phyloP scores from a whole-genome alignment of 2,329 filamentous ascomycete species.

The Penicillium thymicola region DNA sequence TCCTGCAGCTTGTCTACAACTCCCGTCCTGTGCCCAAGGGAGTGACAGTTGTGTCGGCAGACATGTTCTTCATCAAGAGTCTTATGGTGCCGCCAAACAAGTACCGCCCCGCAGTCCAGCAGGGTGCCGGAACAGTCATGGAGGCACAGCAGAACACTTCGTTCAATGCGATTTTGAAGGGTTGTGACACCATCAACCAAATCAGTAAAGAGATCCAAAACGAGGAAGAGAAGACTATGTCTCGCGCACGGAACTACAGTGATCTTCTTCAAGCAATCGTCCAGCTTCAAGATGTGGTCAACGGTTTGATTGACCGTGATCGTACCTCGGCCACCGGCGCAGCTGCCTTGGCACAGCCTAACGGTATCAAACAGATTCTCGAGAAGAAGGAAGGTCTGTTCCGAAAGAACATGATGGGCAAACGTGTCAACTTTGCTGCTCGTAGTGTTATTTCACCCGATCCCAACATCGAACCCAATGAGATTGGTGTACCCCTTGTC shows the following conservation, averaged over 20 bases:
- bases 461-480: constrained; percentile 97
- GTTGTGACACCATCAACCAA: constrained; percentile 69
- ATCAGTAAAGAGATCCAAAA: constrained; percentile 67
- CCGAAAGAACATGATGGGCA: constrained; percentile 99
- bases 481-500: constrained; percentile 97
- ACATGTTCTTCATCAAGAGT: constrained; percentile 92
- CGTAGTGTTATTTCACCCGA: constrained; percentile 97
- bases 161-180: constrained; percentile 78
- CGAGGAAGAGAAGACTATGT: constrained; percentile 44
- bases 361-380: constrained; percentile 94
- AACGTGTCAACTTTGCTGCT: constrained; percentile 97
- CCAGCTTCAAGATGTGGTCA: constrained; percentile 82
- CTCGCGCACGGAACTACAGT: constrained; percentile 61
- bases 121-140: constrained; percentile 74
- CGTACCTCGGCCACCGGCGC: constrained; percentile 78
- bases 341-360: constrained; percentile 74
- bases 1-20: constrained; percentile 81
- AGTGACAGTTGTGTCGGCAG: constrained; percentile 59
- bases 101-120: constrained; percentile 81
- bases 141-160: constrained; percentile 86
- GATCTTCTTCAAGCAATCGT: constrained; percentile 80
- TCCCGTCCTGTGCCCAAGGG: constrained; percentile 64
- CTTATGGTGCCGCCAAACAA: constrained; percentile 89
- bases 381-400: constrained; percentile 99
- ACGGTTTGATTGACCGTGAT: constrained; percentile 86